Evolutionary conservation across 441 rosid species (phyloP), one percentile per base, ranked within the genome.

Genomic region (Syzygium malaccense): DNA sequence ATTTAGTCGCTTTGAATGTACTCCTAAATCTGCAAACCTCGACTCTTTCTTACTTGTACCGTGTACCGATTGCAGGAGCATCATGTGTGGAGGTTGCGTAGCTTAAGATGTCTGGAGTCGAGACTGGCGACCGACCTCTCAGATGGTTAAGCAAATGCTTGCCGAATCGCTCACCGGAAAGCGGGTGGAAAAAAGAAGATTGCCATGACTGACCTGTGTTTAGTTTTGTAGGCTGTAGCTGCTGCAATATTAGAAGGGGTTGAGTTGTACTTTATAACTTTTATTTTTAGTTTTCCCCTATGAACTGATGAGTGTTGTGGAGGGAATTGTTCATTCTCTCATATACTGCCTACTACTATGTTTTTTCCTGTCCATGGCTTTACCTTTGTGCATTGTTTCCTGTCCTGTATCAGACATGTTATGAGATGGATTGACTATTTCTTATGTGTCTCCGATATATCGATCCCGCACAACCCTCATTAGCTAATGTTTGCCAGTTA

Each of bases 21-120:
- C 23, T 23, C 0, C n/a, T 41, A 0, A 37, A 37, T 75, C 83
- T 75, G 1, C 9, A 75, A 75, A 13, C 41, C n/a, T 75, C 10
- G 4, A 45, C 86, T 19, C 51, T 48, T 89, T 51, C 48, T 85
- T 45, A 79, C 62, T 48, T 14, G 14, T 30, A 83, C 20, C n/a
- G 8, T 49, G 18, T 18, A 10, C 51, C 14, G 0, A 86, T 51
- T 90, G 93, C 96, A 96, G 99, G 93, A 95, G 94, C 89, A 94
- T 97, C 53, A 92, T 97, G 80, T 96, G 99, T 30, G 99, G 99
- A 91, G 97, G 99, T 80, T 96, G 99, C 84, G 93, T 87, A 58
- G 97, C 96, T 85, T 95, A 94, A 91, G 89, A 88, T 53, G 75
- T 41, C 48, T 55, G 28, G 51, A 9, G 26, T 4, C 14, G 2